Evolutionary conservation across 352 stramenopile genomes (phyloP), one percentile per base, ranked within the genome.

Genomic region (Elongisporangium anandrum): DNA sequence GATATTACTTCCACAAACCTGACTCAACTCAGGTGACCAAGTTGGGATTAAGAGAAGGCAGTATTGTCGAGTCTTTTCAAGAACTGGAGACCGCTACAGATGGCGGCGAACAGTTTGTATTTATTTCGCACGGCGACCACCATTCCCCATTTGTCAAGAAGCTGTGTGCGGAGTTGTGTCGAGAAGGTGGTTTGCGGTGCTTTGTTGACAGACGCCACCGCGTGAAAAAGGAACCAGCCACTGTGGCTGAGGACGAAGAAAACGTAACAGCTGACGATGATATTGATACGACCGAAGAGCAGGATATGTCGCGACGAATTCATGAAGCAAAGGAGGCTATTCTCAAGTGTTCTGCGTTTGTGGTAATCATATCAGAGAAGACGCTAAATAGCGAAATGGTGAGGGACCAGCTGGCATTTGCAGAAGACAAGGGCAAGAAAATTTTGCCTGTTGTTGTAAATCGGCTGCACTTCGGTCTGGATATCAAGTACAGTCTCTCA

Each of bases 401-500:
- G 20, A 87, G 83, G 51, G 82, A 92, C 52, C 82, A 94, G 57
- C 67, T 94, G 15, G 82, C 85, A 13, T 94, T 92, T 50, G 85
- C 82, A 0, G 85, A 94, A 61, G 82, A 92, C 68, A 94, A 94
- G 59, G 82, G 85, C 53, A 92, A 92, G 63, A 81, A 76, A 23
- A 91, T 94, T 52, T 63, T 92, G 19, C 82, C 85, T 0, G 72
- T 94, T 0, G 82, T 90, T 7, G 76, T 87, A 0, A 88, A 92
- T 49, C 70, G 65, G 34, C 71, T 91, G 49, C 68, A 82, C 49
- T 83, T 94, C 52, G 73, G 63, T 12, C 68, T 92, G 23, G 85
- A 90, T 38, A 75, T 90, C 59, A 85, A 92, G 72, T 94, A 92
- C 61, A 88, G 65, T n/a, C 72, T 94, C 5, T 70, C 82, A 38